A percentile compares a stretch with the other conserved stretches of the same genome.
Evolutionary conservation across 2,329 filamentous ascomycete species (phyloP).

Genomic region (Pseudogymnoascus sp.): DNA sequence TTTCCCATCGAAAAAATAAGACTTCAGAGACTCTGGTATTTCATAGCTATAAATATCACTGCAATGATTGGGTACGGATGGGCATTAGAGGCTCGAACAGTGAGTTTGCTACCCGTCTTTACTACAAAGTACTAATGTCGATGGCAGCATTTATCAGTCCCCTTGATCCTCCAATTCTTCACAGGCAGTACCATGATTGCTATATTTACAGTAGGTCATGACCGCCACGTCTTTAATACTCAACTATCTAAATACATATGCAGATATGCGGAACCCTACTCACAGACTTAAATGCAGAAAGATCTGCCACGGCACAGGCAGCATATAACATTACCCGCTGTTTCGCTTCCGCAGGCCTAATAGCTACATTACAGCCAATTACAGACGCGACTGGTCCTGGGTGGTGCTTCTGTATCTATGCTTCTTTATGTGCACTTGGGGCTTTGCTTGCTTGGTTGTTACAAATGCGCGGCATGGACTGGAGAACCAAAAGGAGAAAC

Average conservation of each 20-base stretch:
- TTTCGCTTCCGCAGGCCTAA: not conserved
- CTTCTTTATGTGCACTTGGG: too few species aligned
- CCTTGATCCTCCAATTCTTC: too few species aligned
- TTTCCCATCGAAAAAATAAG: constrained; percentile 26
- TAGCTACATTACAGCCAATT: constrained; percentile 4
- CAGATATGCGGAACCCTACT: constrained; percentile 9
- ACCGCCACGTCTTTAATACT: too few species aligned
- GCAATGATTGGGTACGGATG: constrained; percentile 24
- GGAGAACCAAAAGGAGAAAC: too few species aligned
- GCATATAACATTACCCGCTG: constrained; percentile 7
- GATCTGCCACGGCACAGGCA: constrained; percentile 6
- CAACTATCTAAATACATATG: not conserved
- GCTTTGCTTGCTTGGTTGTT: too few species aligned
- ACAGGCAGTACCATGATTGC: too few species aligned
- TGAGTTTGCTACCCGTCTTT: too few species aligned
- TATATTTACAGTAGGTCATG: too few species aligned
- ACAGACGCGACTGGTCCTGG: constrained; percentile 11
- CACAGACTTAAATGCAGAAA: constrained; percentile 9
- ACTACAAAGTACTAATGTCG: too few species aligned
- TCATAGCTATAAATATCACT: constrained; percentile 11
- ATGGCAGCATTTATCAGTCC: too few species aligned
- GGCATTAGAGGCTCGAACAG: constrained; percentile 8
- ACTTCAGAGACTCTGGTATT: constrained; percentile 11
- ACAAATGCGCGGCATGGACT: too few species aligned
- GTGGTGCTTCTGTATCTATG: constrained; percentile 12